Evolutionary conservation across 371 early-diverging fungal genomes (phyloP), one percentile per base, ranked within the genome.

Genomic region (Mucor irregularis): DNA sequence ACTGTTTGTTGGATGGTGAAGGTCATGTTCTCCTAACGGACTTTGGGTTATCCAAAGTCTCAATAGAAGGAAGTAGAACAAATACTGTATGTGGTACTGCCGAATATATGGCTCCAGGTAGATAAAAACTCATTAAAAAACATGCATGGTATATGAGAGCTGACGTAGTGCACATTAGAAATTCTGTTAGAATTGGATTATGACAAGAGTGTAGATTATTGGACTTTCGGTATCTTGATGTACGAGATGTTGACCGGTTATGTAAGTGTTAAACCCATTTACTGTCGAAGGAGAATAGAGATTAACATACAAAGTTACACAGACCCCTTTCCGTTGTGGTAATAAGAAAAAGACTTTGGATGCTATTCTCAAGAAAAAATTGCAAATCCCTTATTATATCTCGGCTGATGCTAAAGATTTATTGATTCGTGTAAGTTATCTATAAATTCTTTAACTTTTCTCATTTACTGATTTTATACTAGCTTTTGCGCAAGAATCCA

Each of bases 71-170:
- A 40, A 64, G 64, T 30, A 71, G 77, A 56, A 93, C 96, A 16
- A 90, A 87, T 66, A 95, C 95, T 4, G 90, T 94, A 57, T 95
- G 96, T 77, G 96, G 95, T 6, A 94, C 95, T 22, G 88, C 90
- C 4, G 93, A 93, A 64, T 91, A 91, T 60, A 86, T 96, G 73
- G 73, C 76, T 17, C 73, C 76, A 52, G 74, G 74, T 73, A 66
- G 34, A 22, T 7, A 25, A 17, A 22, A 22, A 22, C 8, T 19
- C 5, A 5, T 39, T n/a, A n/a, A n/a, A n/a, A n/a, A n/a, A n/a
- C n/a, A n/a, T n/a, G n/a, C n/a, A n/a, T n/a, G n/a, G n/a, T n/a
- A n/a, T n/a, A n/a, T n/a, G n/a, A n/a, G n/a, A n/a, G n/a, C n/a
- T n/a, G n/a, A n/a, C n/a, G n/a, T n/a, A n/a, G n/a, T n/a, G n/a